Evolutionary conservation across 202 grass and related monocot species (phyloP).

Genomic region (Zoysia matrella): DNA sequence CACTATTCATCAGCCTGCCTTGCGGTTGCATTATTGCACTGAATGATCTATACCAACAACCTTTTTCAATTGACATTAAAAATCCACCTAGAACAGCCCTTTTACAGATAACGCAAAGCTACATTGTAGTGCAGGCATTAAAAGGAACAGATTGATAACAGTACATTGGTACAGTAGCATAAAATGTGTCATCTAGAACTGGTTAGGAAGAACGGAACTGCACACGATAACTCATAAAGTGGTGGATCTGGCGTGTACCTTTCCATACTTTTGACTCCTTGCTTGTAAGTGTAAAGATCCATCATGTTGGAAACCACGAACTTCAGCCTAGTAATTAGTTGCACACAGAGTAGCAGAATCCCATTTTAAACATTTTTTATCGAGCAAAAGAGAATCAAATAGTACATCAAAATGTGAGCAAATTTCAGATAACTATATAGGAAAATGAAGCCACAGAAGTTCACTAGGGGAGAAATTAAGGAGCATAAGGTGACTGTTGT

Average conservation of each 20-base stretch:
- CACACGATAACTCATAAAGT: constrained; percentile 5
- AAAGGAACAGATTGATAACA: background rate
- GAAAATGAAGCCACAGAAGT: background rate
- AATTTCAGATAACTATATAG: background rate
- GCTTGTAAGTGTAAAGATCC: constrained; percentile 95
- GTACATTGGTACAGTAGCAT: background rate
- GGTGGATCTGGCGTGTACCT: constrained; percentile 49
- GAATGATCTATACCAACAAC: constrained; percentile 8
- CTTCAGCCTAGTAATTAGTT: constrained; percentile 74
- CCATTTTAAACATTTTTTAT: constrained; percentile 21
- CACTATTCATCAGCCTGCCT: constrained; percentile 22
- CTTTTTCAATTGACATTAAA: constrained; percentile 18
- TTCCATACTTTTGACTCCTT: constrained; percentile 99
- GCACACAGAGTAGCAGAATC: constrained; percentile 24
- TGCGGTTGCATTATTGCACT: constrained; percentile 41
- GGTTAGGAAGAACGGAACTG: background rate
- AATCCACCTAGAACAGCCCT: background rate
- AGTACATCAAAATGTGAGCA: background rate
- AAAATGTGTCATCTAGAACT: background rate
- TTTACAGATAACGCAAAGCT: background rate
- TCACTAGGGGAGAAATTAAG: background rate
- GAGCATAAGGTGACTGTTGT: background rate
- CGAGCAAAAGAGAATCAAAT: background rate
- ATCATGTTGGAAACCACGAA: constrained; percentile 94
- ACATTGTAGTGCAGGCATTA: background rate